Base-by-base conservation (phyloP, 495 filamentous ascomycete species). In the Penicillium longicatenatum region DNA sequence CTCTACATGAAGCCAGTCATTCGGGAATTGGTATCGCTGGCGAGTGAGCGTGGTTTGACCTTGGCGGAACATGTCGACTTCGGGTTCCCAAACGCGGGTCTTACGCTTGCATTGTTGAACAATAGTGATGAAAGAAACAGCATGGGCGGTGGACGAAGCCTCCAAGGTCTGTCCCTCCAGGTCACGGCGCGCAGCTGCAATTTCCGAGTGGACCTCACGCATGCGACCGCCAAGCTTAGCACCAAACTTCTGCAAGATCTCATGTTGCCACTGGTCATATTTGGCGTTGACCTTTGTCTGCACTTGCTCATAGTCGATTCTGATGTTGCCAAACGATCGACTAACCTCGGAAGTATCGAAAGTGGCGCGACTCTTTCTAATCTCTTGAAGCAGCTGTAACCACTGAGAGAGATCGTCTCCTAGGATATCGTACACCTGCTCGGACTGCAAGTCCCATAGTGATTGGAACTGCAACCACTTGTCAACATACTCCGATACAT, bases 391-490 rank as follows among this genome's bases (percentile, higher is more conserved):
- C 8, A 97, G 74, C 69, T 97, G 92, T 14, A 98, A 82, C 94
- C 94, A 99, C 54, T 89, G 84, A 5, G 90, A 87, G 8, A 99
- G 79, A 64, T 97, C 86, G 48, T 97, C 92, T n/a, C 92, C 90
- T 2, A 99, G 78, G 21, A 89, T 80, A 53, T 93, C 90, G 62
- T 96, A 96, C 0, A 99, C 91, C 58, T 97, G 89, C 62, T 97
- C 95, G 5, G 92, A 89, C 67, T 95, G 92, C 54, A 99, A 77
- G 75, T 99, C 94, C 94, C 94, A 99, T 20, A 99, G 82, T 4
- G 93, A 97, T 74, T 99, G 94, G 74, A 98, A 99, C 66, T 96
- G 94, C 35, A 98, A 78, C 94, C 94, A 99, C 74, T 97, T 92
- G 66, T 96, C 90, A 11, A 98, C 89, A 68, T 98, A 99, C 17